Conservation (phyloP, 768 basidiomycete genomes). For the Russula lepida region DNA sequence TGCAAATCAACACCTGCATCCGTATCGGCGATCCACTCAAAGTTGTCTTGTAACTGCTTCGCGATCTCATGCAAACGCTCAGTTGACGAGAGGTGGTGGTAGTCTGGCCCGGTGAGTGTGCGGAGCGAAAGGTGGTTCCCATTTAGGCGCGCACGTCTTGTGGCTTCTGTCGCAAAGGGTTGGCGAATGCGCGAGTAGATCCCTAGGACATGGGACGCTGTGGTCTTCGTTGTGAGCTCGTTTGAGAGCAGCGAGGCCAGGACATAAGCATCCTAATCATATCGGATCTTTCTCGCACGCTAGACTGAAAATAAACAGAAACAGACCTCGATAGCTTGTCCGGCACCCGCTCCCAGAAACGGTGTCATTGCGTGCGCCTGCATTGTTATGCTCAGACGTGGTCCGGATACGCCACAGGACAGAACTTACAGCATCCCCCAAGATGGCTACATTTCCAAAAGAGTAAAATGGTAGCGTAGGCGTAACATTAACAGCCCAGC, state of each 20-base stretch:
- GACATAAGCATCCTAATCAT: constrained; percentile 30
- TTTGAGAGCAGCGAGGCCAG: constrained; percentile 39
- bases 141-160: constrained; percentile 24
- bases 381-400: background rate
- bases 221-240: constrained; percentile 21
- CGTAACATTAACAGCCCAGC: constrained; percentile 59
- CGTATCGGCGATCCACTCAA: constrained; percentile 10
- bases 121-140: constrained; percentile 25
- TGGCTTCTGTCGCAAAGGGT: constrained; percentile 25
- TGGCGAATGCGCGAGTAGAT: constrained; percentile 29
- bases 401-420: background rate
- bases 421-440: constrained; percentile 34
- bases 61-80: background rate
- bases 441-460: constrained; percentile 42
- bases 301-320: too few relatives aligned
- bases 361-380: constrained; percentile 35
- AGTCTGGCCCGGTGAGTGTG: background rate
- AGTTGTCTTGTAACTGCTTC: constrained; percentile 6
- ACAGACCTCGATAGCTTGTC: constrained; percentile 37
- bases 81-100: background rate
- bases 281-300: background rate
- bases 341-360: constrained; percentile 37
- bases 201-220: constrained; percentile 22
- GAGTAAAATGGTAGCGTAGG: constrained; percentile 44
- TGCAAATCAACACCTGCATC: background rate